Percentiles rank a stretch among this genome's conserved stretches.
Evolutionary conservation across 2,329 filamentous ascomycete species (phyloP).

Genomic region (Rutstroemia sp.): DNA sequence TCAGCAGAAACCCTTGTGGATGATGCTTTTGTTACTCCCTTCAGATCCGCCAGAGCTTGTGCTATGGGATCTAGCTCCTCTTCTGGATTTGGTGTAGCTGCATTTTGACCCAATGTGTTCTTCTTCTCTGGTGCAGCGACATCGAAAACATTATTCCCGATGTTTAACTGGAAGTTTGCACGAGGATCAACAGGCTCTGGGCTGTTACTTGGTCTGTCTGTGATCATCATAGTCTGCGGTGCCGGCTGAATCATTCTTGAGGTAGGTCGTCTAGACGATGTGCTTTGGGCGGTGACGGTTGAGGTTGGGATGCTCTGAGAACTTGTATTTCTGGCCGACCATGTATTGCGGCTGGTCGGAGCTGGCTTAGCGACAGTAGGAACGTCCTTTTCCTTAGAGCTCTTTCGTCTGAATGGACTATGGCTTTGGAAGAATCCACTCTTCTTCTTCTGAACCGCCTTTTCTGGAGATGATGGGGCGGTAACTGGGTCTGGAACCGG

Average conservation of each 20-base stretch:
- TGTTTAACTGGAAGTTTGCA: constrained; percentile 85
- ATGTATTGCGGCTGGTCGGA: constrained; percentile 48
- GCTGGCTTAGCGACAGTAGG: constrained; percentile 27
- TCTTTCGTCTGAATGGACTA: constrained; percentile 88
- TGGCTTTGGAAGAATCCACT: constrained; percentile 90
- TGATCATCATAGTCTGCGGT: constrained; percentile 24
- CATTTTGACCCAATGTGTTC: constrained; percentile 34
- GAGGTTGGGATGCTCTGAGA: constrained; percentile 19
- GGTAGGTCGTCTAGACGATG: constrained; percentile 33
- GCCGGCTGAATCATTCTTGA: constrained; percentile 25
- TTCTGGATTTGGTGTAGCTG: constrained; percentile 30
- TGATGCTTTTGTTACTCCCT: constrained; percentile 76
- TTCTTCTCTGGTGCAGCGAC: constrained; percentile 71
- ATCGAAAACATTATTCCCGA: constrained; percentile 93
- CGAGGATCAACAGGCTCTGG: constrained; percentile 86
- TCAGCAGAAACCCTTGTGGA: constrained; percentile 87
- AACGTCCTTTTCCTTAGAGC: constrained; percentile 66
- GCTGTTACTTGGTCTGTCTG: constrained; percentile 48
- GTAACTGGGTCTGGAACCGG: no score
- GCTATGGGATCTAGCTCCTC: constrained; percentile 84
- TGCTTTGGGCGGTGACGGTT: constrained; percentile 10
- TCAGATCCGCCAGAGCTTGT: constrained; percentile 83
- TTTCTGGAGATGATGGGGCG: constrained; percentile 38
- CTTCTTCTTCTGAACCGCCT: constrained; percentile 59
- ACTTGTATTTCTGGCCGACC: constrained; percentile 35